Conservation (phyloP, 179 eudicot species). For the Nepenthes alata region DNA sequence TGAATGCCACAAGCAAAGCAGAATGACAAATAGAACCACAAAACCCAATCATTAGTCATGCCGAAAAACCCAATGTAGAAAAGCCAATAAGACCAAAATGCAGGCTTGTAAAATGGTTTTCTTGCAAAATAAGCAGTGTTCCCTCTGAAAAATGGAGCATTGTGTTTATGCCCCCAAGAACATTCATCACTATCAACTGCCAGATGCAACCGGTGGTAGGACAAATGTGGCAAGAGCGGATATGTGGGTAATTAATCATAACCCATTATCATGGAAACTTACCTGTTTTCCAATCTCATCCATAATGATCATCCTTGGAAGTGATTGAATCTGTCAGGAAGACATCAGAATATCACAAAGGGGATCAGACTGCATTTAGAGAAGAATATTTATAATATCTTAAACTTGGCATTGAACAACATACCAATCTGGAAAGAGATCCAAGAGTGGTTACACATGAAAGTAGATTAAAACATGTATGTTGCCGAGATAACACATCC, state of each 20-base stretch:
- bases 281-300: conserved; percentile 99
- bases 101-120: too few relatives aligned
- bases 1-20: too few relatives aligned
- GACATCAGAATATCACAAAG: background rate
- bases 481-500: conserved; percentile 82
- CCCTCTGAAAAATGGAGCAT: too few relatives aligned
- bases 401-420: conserved; percentile 5
- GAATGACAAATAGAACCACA: too few relatives aligned
- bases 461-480: conserved; percentile 80
- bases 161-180: too few relatives aligned
- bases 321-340: conserved; percentile 81
- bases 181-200: background rate
- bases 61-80: too few relatives aligned
- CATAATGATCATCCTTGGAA: conserved; percentile 93
- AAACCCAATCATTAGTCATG: too few relatives aligned
- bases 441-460: conserved; percentile 90
- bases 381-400: background rate
- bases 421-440: conserved; percentile 94
- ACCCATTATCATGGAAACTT: conserved; percentile 18
- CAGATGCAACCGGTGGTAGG: background rate
- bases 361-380: background rate
- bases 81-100: too few relatives aligned
- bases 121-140: too few relatives aligned
- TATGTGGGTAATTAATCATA: background rate
- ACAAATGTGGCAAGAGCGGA: conserved; percentile 7